Base-by-base conservation (phyloP, 2,329 filamentous ascomycete species). In the Trichophyton schoenleinii region DNA sequence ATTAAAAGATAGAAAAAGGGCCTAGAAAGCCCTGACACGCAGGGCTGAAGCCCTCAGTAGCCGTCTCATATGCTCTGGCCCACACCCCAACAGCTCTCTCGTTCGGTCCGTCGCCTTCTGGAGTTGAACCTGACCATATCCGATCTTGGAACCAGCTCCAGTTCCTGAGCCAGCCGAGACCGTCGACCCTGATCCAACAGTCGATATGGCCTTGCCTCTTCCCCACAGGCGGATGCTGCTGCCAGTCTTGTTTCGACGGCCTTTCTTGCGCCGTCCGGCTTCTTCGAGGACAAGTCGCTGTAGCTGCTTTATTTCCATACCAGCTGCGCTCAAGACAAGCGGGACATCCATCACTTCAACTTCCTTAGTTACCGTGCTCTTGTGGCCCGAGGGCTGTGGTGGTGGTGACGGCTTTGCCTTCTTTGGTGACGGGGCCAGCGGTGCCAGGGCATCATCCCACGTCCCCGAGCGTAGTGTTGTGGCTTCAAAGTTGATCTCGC, bases 391-490 rank as follows among this genome's bases (percentile, higher is more conserved):
- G 71, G 64, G 0, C 67, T 44, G 18, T 18, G 41, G 22, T 31
- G 28, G 28, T 2, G 28, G 34, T 25, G 55, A 58, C 1, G 28
- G 6, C 34, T 72, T 67, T 48, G 74, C 69, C 48, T 74, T 73
- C 28, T 73, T 55, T 25, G 68, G 67, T 44, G 72, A 72, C 28
- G 63, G 63, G 13, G 81, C 83, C 61, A 95, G 76, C 1, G 88
- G 87, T 44, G 84, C 83, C n/a, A 95, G 80, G 0, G 89, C 89
- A 34, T 91, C 86, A 62, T 94, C 87, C 89, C 89, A 95, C 62
- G 79, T 86, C 31, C 87, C 89, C 63, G 82, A 80, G 58, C 84
- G 80, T 49, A 95, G 80, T 34, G 81, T 78, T 18, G 91, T 85
- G 64, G 88, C 85, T 70, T 91, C 85, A 71, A 95, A 90, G 70